Percentiles rank a stretch among this genome's conserved stretches.
Evolutionary conservation across 2,329 filamentous ascomycete genomes (phyloP).

Genomic region (Colletotrichum eremochloae): DNA sequence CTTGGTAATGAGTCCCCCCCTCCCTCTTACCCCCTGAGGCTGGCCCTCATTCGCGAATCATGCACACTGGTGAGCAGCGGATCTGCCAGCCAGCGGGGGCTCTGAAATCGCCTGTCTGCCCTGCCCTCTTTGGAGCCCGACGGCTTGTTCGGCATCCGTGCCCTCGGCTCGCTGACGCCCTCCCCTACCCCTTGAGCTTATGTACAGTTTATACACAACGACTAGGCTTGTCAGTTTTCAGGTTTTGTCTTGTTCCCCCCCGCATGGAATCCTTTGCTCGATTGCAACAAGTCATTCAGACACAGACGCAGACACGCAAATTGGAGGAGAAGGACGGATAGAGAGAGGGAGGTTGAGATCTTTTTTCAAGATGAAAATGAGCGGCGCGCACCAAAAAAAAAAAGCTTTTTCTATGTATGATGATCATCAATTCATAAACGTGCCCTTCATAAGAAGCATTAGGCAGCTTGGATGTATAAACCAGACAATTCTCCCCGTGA

Average conservation of each 20-base stretch:
- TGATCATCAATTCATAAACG: slow-evolving; percentile 41
- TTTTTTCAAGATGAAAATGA: slow-evolving; percentile 24
- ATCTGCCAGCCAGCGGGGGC: slow-evolving; percentile 1
- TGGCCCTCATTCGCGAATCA: slow-evolving; percentile 1
- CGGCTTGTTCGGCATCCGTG: slow-evolving; percentile 23
- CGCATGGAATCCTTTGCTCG: background rate
- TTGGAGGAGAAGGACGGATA: background rate
- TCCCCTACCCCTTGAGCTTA: background rate
- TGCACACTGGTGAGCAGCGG: background rate
- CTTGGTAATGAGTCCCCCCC: background rate
- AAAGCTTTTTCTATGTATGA: slow-evolving; percentile 39
- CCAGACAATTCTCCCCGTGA: slow-evolving; percentile 16
- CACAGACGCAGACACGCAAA: background rate
- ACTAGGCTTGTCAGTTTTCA: slow-evolving; percentile 16
- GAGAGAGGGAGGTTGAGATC: background rate
- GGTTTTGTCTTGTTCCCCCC: background rate
- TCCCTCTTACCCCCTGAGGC: background rate
- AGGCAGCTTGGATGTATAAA: slow-evolving; percentile 36
- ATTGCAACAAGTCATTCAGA: background rate
- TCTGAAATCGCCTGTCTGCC: background rate
- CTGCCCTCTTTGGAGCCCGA: background rate
- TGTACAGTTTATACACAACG: background rate
- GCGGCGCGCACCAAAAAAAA: slow-evolving; percentile 18
- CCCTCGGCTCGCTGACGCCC: slow-evolving; percentile 11
- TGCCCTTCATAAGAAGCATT: slow-evolving; percentile 40